Percentiles rank a stretch among this genome's conserved stretches.
Evolutionary conservation across 2,329 filamentous ascomycete genomes (phyloP).

Genomic region (Cytospora piceae): DNA sequence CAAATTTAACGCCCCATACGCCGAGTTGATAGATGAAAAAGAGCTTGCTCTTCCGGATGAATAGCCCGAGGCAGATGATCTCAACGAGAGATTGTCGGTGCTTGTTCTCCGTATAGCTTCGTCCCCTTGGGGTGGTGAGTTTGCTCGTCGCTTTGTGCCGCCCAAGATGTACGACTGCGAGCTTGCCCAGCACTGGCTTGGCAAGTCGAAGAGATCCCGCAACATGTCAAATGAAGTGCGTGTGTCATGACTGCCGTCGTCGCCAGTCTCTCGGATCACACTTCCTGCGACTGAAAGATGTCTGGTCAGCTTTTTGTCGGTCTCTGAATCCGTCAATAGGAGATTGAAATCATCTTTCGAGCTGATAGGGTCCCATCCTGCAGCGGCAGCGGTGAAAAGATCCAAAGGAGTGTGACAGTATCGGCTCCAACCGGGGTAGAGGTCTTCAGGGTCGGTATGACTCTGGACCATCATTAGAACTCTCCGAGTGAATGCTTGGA

Average conservation of each 20-base stretch:
- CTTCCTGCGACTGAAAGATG: not conserved
- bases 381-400: constrained; percentile 2
- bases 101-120: not conserved
- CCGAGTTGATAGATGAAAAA: constrained; percentile 1
- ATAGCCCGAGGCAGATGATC: not conserved
- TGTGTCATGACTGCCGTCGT: too few relatives aligned
- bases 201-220: not conserved
- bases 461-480: not conserved
- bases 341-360: not conserved
- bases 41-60: not conserved
- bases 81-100: not conserved
- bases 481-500: not conserved
- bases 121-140: not conserved
- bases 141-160: not conserved
- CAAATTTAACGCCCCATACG: not conserved
- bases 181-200: too few relatives aligned
- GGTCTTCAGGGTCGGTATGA: not conserved
- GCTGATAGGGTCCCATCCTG: constrained; percentile 7
- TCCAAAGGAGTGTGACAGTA: constrained; percentile 2
- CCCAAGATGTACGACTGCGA: too few relatives aligned
- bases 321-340: not conserved
- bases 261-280: not conserved
- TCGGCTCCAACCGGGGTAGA: too few relatives aligned
- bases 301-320: not conserved
- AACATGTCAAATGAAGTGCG: not conserved